Percentiles rank a stretch among this genome's conserved stretches.
These are phyloP conservation scores for Populus davidiana DNA, from an alignment of 345 rosid species.

Conservation along the genomic window DNA sequence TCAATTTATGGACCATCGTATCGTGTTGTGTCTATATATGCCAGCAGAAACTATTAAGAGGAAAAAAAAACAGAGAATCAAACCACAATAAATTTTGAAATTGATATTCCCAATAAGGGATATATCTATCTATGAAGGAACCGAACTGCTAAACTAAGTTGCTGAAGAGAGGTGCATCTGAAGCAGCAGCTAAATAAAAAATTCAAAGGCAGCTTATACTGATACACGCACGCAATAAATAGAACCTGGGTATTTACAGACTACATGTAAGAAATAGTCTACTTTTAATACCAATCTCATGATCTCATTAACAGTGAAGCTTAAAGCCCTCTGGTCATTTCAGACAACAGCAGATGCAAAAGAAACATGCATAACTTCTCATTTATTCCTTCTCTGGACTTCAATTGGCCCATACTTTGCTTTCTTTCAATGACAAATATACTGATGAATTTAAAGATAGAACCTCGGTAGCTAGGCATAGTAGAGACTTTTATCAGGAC, in stretches of 20 bases:
- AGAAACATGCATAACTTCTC: neutral
- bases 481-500: neutral
- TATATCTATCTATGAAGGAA: no score
- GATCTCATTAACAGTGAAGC: neutral
- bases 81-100: neutral
- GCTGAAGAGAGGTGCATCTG: no score
- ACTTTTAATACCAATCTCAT: neutral
- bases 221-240: no score
- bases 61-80: neutral
- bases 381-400: neutral
- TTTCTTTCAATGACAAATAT: neutral
- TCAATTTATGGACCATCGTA: constrained; percentile 76
- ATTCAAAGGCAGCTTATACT: no score
- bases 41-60: constrained; percentile 39
- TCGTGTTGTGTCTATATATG: constrained; percentile 46
- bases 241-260: no score
- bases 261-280: neutral
- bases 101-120: neutral
- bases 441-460: neutral
- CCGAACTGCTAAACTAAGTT: no score
- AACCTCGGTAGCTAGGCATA: neutral
- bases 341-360: neutral
- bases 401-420: neutral
- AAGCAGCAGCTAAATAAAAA: no score
- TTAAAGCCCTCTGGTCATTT: neutral